Evolutionary conservation across 2,329 filamentous ascomycete genomes (phyloP).

Genomic region (Talaromyces funiculosus): DNA sequence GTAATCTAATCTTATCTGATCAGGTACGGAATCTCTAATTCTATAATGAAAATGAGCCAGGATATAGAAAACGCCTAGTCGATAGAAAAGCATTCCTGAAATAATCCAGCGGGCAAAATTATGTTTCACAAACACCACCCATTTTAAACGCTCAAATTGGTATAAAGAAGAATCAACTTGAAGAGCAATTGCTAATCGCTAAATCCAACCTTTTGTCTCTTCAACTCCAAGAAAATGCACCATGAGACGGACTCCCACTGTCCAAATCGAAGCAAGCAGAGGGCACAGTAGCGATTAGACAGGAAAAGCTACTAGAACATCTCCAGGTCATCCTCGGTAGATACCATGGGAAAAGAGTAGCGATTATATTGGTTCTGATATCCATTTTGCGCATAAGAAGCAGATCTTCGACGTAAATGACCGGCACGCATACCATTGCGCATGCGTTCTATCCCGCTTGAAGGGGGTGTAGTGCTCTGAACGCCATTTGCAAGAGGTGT

Average conservation of each 20-base stretch:
- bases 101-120: background rate
- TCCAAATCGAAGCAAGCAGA: background rate
- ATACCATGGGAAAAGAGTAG: slow-evolving; percentile 11
- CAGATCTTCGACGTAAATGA: background rate
- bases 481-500: slow-evolving; percentile 1
- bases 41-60: background rate
- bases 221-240: background rate
- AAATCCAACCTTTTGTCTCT: background rate
- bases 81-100: background rate
- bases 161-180: background rate
- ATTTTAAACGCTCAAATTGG: background rate
- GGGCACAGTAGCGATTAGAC: background rate
- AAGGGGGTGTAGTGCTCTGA: slow-evolving; percentile 2
- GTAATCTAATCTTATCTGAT: slow-evolving; percentile 12
- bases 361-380: slow-evolving; percentile 9
- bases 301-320: background rate
- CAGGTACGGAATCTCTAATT: too few relatives aligned
- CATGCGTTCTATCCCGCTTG: slow-evolving; percentile 1
- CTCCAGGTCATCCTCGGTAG: background rate
- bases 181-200: background rate
- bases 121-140: background rate
- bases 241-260: background rate
- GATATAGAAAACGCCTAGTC: background rate
- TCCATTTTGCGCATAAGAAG: slow-evolving; percentile 9
- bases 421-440: background rate